Conservation (phyloP, 139 green algal species). For the Chlamydomonas asymmetrica region DNA sequence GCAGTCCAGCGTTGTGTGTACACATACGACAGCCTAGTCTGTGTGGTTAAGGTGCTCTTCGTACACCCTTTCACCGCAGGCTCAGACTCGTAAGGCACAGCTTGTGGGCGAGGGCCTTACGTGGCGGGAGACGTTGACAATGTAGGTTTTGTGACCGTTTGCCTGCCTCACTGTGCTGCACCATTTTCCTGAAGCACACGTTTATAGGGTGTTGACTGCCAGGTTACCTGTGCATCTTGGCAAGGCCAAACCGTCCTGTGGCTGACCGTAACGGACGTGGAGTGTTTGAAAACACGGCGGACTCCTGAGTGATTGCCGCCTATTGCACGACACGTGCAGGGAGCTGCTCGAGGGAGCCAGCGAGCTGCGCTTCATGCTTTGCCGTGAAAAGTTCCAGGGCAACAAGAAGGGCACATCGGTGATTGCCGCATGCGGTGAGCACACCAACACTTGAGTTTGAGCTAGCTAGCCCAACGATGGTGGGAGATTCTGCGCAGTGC, state of each 20-base stretch:
- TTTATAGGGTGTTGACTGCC: not conserved
- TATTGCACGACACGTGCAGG: slow-evolving; percentile 37
- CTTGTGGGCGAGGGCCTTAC: slow-evolving; percentile 51
- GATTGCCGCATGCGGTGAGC: slow-evolving; percentile 78
- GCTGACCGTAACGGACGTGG: not conserved
- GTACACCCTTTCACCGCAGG: slow-evolving; percentile 45
- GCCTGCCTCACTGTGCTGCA: no score
- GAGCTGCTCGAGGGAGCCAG: slow-evolving; percentile 78
- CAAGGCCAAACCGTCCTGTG: not conserved
- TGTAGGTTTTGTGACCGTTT: slow-evolving; percentile 62
- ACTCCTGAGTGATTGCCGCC: no score
- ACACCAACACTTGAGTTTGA: not conserved
- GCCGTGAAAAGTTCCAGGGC: slow-evolving; percentile 66
- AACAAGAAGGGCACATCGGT: slow-evolving; percentile 62
- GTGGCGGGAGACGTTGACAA: slow-evolving; percentile 67
- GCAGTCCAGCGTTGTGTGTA: not conserved
- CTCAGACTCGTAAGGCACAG: slow-evolving; percentile 39
- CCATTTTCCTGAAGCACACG: no score
- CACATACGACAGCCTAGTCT: slow-evolving; percentile 9
- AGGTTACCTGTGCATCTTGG: not conserved
- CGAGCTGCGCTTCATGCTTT: slow-evolving; percentile 90
- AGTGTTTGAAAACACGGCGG: not conserved
- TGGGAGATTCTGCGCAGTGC: not conserved
- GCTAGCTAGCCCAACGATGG: not conserved
- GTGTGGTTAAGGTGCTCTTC: not conserved